A percentile compares a stretch with the other conserved stretches of the same genome.
Evolutionary conservation across 495 filamentous ascomycete genomes (phyloP).

Genomic region (Bryoglossum gracile): DNA sequence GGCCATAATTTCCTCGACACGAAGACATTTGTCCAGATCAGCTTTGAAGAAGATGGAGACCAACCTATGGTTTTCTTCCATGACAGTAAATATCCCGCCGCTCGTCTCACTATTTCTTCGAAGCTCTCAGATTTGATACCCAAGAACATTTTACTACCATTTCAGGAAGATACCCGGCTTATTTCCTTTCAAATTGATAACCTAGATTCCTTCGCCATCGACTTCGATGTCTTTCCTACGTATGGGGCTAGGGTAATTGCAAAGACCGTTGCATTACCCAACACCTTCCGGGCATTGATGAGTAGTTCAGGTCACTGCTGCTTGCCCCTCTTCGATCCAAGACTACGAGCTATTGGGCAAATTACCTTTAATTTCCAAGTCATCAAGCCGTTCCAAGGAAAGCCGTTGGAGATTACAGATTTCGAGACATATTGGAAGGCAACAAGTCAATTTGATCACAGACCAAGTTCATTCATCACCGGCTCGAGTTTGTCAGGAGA

Average conservation of each 20-base stretch:
- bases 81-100: constrained; percentile 89
- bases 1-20: constrained; percentile 98
- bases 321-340: constrained; percentile 85
- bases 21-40: constrained; percentile 88
- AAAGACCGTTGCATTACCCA: constrained; percentile 83
- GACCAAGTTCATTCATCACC: constrained; percentile 79
- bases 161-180: constrained; percentile 87
- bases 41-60: constrained; percentile 66
- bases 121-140: constrained; percentile 94
- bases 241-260: constrained; percentile 97
- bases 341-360: constrained; percentile 88
- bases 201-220: constrained; percentile 83
- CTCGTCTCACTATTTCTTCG: constrained; percentile 90
- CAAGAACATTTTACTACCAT: constrained; percentile 86
- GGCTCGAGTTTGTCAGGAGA: constrained; percentile 92
- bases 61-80: constrained; percentile 83
- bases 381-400: constrained; percentile 93
- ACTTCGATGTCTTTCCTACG: constrained; percentile 96
- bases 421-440: constrained; percentile 99
- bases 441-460: constrained; percentile 79
- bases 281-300: constrained; percentile 64
- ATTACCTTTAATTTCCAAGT: constrained; percentile 91
- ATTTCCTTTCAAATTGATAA: constrained; percentile 96
- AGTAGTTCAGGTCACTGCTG: constrained; percentile 76
- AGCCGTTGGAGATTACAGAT: constrained; percentile 89